Percentiles rank a stretch among this genome's conserved stretches.
phyloP scores from a whole-genome alignment of 257 asterid species.

The Petunia secreta region DNA sequence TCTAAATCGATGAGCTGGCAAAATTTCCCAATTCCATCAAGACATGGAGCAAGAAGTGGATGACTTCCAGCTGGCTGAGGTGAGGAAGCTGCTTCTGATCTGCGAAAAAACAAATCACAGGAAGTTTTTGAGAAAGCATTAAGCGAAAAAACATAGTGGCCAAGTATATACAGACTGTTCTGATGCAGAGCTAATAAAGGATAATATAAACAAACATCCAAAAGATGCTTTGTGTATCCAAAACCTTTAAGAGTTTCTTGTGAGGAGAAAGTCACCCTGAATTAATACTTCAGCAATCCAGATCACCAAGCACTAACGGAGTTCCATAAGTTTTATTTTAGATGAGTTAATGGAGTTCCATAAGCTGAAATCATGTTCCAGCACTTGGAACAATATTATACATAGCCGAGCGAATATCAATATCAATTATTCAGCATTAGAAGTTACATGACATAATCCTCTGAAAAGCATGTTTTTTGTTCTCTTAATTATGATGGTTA shows the following conservation, averaged over 20 bases:
- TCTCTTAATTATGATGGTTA: not conserved
- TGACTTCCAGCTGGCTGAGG: constrained; percentile 54
- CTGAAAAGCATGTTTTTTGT: not conserved
- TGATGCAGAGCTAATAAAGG: not conserved
- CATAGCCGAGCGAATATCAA: not conserved
- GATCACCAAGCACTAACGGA: not conserved
- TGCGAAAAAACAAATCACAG: constrained; percentile 33
- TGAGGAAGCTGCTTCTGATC: constrained; percentile 52
- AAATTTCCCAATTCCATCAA: constrained; percentile 88
- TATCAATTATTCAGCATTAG: not conserved
- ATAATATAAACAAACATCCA: not conserved
- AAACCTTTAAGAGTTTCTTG: not conserved
- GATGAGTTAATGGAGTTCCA: not conserved
- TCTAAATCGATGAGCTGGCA: constrained; percentile 90
- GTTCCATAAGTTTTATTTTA: too few relatives aligned
- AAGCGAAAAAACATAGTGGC: not conserved
- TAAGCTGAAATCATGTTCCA: not conserved
- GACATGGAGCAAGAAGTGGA: constrained; percentile 88
- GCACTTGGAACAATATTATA: not conserved
- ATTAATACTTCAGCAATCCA: not conserved
- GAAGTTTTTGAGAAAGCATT: not conserved
- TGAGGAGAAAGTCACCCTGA: not conserved
- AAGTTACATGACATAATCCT: not conserved
- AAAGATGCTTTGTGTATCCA: not conserved
- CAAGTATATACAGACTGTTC: not conserved